phyloP scores from a whole-genome alignment of 2,329 filamentous ascomycete genomes.

The Mycocentrospora acerina region DNA sequence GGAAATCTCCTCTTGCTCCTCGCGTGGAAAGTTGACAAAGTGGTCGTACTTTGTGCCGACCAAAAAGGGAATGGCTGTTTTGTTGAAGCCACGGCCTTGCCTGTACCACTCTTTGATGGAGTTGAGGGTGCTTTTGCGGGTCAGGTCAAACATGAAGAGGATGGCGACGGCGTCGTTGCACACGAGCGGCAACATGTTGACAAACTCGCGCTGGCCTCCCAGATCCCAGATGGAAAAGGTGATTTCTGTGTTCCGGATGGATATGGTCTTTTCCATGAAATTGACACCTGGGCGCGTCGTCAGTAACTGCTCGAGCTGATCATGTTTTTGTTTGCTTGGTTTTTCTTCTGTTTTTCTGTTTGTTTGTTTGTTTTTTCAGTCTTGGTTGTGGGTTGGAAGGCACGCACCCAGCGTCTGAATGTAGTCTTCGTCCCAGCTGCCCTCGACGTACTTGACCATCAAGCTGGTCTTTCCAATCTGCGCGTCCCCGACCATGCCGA shows the following conservation, averaged over 20 bases:
- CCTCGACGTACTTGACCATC: constrained; percentile 99
- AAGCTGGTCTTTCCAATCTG: constrained; percentile 98
- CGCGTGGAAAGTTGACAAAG: constrained; percentile 96
- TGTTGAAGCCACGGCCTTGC: constrained; percentile 97
- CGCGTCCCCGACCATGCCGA: constrained; percentile 98
- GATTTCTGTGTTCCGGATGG: constrained; percentile 98
- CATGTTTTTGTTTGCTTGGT: too few relatives aligned
- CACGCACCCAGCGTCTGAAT: constrained; percentile 85
- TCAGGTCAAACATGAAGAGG: constrained; percentile 99
- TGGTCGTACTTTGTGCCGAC: constrained; percentile 99
- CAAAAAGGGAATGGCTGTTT: constrained; percentile 97
- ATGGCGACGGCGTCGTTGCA: constrained; percentile 99
- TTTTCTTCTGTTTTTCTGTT: too few relatives aligned
- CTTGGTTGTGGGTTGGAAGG: too few relatives aligned
- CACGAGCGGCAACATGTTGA: constrained; percentile 99
- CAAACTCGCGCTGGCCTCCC: constrained; percentile 95
- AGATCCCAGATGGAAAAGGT: constrained; percentile 99
- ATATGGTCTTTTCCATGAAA: constrained; percentile 99
- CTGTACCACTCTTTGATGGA: constrained; percentile 99
- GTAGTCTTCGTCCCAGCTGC: constrained; percentile 99
- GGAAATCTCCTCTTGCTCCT: constrained; percentile 98
- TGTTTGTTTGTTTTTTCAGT: too few relatives aligned
- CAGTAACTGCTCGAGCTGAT: constrained; percentile 7
- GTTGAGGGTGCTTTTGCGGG: constrained; percentile 95
- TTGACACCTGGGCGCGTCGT: constrained; percentile 71